A percentile compares a stretch with the other conserved stretches of the same genome.
phyloP scores from a whole-genome alignment of 192 early-diverging fungal species.

The Thamnidium elegans region DNA sequence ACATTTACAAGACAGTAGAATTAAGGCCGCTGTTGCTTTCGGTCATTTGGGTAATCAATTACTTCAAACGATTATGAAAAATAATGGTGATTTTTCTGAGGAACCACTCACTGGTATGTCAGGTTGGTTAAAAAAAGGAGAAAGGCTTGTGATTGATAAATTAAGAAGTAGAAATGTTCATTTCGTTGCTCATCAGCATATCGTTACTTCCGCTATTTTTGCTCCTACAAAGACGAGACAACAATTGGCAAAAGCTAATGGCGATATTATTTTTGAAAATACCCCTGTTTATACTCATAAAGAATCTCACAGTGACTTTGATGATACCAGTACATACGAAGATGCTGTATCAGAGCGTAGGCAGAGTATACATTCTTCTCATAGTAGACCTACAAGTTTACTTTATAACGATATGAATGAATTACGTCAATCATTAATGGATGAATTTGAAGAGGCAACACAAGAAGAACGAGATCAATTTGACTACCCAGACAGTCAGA shows the following conservation, averaged over 20 bases:
- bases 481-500: conserved; percentile 47
- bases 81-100: not conserved
- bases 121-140: conserved; percentile 28
- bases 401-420: not conserved
- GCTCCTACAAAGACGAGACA: conserved; percentile 60
- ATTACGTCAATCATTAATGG: not conserved
- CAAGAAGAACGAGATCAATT: conserved; percentile 9
- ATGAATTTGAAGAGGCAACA: conserved; percentile 10
- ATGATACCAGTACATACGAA: not conserved
- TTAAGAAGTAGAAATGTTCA: conserved; percentile 25
- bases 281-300: conserved; percentile 47
- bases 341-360: not conserved
- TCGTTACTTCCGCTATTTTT: conserved; percentile 62
- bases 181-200: conserved; percentile 50
- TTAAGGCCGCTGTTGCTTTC: conserved; percentile 22
- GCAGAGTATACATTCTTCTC: not conserved
- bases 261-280: conserved; percentile 38
- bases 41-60: conserved; percentile 22
- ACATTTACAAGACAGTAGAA: conserved; percentile 23
- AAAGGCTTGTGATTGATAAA: conserved; percentile 29
- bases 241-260: conserved; percentile 50
- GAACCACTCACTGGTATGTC: not conserved
- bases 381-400: not conserved
- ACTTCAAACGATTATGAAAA: conserved; percentile 11
- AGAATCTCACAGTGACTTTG: not conserved